A percentile compares a stretch with the other conserved stretches of the same genome.
Evolutionary conservation across 768 basidiomycete genomes (phyloP).

Genomic region (Gyrodon lividus): DNA sequence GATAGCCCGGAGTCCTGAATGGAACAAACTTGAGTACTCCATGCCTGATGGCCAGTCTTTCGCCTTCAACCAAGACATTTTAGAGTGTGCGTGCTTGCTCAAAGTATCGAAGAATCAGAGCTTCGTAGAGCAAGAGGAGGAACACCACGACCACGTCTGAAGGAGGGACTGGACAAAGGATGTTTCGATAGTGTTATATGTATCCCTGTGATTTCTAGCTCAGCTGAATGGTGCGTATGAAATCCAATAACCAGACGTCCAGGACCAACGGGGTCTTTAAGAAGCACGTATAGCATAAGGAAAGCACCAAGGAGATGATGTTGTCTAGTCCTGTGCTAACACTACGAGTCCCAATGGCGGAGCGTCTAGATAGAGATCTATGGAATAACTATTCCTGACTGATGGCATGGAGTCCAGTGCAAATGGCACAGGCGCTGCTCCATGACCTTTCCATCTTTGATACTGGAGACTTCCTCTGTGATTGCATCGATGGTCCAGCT

Average conservation of each 20-base stretch:
- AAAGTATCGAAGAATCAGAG: background rate
- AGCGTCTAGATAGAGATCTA: conserved; percentile 12
- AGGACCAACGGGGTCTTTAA: conserved; percentile 5
- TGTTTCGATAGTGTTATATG: conserved; percentile 22
- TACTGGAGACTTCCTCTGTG: background rate
- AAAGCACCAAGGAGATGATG: conserved; percentile 12
- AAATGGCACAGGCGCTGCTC: background rate
- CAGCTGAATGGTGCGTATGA: conserved; percentile 14
- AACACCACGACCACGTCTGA: background rate
- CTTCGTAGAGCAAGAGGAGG: background rate
- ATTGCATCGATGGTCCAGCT: background rate
- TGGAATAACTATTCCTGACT: background rate
- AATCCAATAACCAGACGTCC: background rate
- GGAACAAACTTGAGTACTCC: conserved; percentile 36
- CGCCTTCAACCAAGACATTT: conserved; percentile 33
- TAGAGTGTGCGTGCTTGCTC: background rate
- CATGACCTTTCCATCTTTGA: background rate
- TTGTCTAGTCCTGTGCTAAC: conserved; percentile 5
- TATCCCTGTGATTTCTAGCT: conserved; percentile 19
- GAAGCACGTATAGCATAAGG: conserved; percentile 11
- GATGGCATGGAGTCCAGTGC: background rate
- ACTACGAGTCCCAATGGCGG: background rate
- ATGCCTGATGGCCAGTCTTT: conserved; percentile 29
- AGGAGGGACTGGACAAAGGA: background rate
- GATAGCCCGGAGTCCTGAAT: conserved; percentile 35